Percentiles rank a stretch among this genome's conserved stretches.
phyloP scores from a whole-genome alignment of 1,139 yeast genomes.

The Hyphopichia burtonii region DNA sequence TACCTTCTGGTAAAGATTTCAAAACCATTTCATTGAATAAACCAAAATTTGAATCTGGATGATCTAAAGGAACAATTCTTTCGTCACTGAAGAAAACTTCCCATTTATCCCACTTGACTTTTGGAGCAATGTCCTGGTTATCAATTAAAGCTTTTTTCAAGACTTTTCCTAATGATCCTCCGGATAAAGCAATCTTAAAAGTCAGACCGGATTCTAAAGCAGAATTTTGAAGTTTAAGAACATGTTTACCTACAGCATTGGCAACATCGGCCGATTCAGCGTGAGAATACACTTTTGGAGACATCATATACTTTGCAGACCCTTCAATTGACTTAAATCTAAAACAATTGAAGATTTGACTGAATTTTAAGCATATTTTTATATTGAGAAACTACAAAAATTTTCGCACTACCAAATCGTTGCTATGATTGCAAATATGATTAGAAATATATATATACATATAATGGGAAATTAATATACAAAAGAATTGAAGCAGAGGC shows the following conservation, averaged over 20 bases:
- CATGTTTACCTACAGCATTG: constrained; percentile 52
- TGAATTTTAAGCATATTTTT: too few species aligned
- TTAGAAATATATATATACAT: not conserved
- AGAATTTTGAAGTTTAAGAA: constrained; percentile 53
- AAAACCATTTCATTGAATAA: constrained; percentile 59
- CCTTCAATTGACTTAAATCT: not conserved
- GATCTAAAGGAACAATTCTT: constrained; percentile 65
- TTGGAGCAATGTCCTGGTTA: constrained; percentile 42
- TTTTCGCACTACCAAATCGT: not conserved
- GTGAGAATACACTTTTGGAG: constrained; percentile 49
- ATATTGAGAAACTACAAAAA: not conserved
- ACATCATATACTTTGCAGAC: constrained; percentile 14
- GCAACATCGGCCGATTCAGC: constrained; percentile 59
- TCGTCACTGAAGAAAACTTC: constrained; percentile 71
- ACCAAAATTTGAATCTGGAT: constrained; percentile 69
- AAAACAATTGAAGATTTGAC: not conserved
- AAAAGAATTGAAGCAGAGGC: not conserved
- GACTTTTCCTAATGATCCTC: constrained; percentile 84
- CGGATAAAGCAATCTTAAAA: constrained; percentile 82
- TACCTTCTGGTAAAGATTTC: constrained; percentile 33
- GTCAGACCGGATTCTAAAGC: constrained; percentile 39
- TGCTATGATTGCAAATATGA: not conserved
- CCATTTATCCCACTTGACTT: constrained; percentile 67
- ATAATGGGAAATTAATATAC: not conserved
- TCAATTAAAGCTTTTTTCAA: constrained; percentile 69